phyloP scores from a whole-genome alignment of 495 filamentous ascomycete genomes.

The Penicillium soppii region DNA sequence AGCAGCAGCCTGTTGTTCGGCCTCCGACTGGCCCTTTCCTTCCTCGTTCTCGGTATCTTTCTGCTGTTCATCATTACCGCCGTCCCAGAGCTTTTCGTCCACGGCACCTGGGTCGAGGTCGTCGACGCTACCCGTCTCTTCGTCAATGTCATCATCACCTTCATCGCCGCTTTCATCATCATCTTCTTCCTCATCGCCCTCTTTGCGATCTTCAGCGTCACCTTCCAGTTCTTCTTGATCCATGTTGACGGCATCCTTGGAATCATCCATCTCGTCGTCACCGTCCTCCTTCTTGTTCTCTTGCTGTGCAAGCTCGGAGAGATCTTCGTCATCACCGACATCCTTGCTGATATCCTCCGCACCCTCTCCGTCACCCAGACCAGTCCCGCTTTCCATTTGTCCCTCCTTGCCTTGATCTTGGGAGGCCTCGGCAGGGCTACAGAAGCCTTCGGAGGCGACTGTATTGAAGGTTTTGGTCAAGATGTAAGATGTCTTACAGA shows the following conservation, averaged over 20 bases:
- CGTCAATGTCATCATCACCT: constrained; percentile 72
- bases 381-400: constrained; percentile 87
- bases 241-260: constrained; percentile 91
- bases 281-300: constrained; percentile 58
- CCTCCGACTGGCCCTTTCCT: constrained; percentile 59
- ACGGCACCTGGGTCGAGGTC: constrained; percentile 83
- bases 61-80: constrained; percentile 69
- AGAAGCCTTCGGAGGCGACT: constrained; percentile 83
- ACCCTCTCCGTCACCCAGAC: constrained; percentile 92
- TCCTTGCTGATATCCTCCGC: constrained; percentile 98
- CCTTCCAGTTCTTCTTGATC: constrained; percentile 74
- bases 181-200: constrained; percentile 66
- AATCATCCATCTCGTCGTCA: constrained; percentile 65
- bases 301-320: constrained; percentile 88
- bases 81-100: constrained; percentile 98
- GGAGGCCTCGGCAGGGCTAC: constrained; percentile 76
- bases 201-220: constrained; percentile 45
- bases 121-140: constrained; percentile 86
- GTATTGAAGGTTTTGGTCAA: constrained; percentile 73
- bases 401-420: constrained; percentile 65
- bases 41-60: constrained; percentile 81
- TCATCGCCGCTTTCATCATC: constrained; percentile 51
- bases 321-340: constrained; percentile 86
- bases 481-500: constrained; percentile 70
- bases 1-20: constrained; percentile 63